Evolutionary conservation across 306 rosid genomes (phyloP).

Genomic region (Acacia melanoxylon): DNA sequence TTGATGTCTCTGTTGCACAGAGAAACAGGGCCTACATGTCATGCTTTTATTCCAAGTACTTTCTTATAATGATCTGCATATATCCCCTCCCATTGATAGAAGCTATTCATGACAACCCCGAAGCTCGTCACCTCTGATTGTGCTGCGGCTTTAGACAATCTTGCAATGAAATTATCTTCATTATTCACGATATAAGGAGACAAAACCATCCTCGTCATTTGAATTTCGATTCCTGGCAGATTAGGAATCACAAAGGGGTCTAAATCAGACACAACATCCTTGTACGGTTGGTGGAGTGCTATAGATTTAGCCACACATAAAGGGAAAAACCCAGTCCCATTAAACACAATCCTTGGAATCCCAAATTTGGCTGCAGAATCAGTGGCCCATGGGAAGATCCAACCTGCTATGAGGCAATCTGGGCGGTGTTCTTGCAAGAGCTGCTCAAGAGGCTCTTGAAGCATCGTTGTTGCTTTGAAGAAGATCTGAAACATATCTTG

Average conservation of each 20-base stretch:
- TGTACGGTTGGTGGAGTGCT: slow-evolving; percentile 43
- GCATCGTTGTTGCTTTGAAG: slow-evolving; percentile 30
- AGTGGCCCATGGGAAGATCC: slow-evolving; percentile 49
- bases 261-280: slow-evolving; percentile 32
- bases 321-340: slow-evolving; percentile 52
- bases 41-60: slow-evolving; percentile 39
- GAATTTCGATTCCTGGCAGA: slow-evolving; percentile 44
- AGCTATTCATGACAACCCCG: slow-evolving; percentile 50
- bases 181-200: slow-evolving; percentile 16
- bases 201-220: slow-evolving; percentile 39
- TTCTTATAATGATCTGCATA: slow-evolving; percentile 37
- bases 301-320: slow-evolving; percentile 32
- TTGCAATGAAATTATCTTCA: background rate
- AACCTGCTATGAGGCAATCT: slow-evolving; percentile 47
- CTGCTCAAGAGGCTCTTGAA: slow-evolving; percentile 42
- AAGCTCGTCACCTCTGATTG: slow-evolving; percentile 41
- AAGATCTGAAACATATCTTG: background rate
- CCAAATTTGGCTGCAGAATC: slow-evolving; percentile 49
- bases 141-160: background rate
- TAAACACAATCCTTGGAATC: slow-evolving; percentile 60
- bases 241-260: slow-evolving; percentile 52
- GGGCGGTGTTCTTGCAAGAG: slow-evolving; percentile 42
- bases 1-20: slow-evolving; percentile 28
- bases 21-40: slow-evolving; percentile 60
- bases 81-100: slow-evolving; percentile 36